Percentiles rank a stretch among this genome's conserved stretches.
Evolutionary conservation across 1,284 basidiomycete species (phyloP).

Genomic region (Ceratobasidium sp.): DNA sequence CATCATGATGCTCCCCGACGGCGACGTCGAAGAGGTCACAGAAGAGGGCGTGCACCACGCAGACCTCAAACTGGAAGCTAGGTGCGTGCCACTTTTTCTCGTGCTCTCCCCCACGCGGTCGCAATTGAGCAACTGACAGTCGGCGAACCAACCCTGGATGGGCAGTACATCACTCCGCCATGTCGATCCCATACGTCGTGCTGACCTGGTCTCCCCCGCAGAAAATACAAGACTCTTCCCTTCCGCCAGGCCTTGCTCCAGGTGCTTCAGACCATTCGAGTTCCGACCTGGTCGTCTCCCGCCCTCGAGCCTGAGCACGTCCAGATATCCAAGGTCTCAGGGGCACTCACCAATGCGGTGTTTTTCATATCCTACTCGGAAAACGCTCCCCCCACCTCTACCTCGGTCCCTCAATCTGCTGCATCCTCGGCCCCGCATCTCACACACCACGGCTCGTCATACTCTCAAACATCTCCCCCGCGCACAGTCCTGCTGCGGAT

Average conservation of each 20-base stretch:
- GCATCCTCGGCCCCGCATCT: constrained; percentile 45
- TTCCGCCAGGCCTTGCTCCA: constrained; percentile 69
- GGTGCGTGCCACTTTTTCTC: constrained; percentile 60
- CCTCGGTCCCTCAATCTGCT: constrained; percentile 42
- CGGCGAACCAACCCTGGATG: neutral
- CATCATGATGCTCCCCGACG: constrained; percentile 26
- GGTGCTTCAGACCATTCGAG: constrained; percentile 59
- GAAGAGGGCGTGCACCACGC: constrained; percentile 73
- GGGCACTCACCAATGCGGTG: constrained; percentile 91
- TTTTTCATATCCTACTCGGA: constrained; percentile 79
- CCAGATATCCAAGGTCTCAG: constrained; percentile 81
- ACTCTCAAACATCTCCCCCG: constrained; percentile 50
- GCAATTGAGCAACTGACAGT: constrained; percentile 5
- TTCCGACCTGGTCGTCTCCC: constrained; percentile 62
- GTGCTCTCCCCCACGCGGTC: constrained; percentile 43
- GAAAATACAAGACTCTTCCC: constrained; percentile 67
- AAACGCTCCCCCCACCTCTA: constrained; percentile 46
- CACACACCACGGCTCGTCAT: constrained; percentile 50
- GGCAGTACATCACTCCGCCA: constrained; percentile 14
- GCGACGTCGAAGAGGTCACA: constrained; percentile 53
- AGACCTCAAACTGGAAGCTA: constrained; percentile 67
- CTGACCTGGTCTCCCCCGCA: constrained; percentile 47
- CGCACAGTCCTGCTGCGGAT: constrained; percentile 84
- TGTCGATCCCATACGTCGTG: neutral
- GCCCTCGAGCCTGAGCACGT: constrained; percentile 56